Conservation (phyloP, 2,329 filamentous ascomycete species). For the Parastagonospora nodorum region DNA sequence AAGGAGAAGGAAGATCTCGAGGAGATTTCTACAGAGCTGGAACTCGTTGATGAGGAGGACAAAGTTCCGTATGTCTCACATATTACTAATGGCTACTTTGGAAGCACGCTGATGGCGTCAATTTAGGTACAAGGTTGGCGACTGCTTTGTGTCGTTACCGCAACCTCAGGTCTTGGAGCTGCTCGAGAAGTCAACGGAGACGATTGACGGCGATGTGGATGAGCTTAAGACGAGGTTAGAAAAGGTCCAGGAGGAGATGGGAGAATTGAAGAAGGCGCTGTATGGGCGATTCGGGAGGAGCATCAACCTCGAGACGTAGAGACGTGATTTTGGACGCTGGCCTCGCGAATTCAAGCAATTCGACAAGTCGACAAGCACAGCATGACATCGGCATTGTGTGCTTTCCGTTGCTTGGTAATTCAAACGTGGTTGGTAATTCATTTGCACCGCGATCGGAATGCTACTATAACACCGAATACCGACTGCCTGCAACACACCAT, state of each 20-base stretch:
- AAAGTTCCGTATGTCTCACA: slow-evolving; percentile 74
- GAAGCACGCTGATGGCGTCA: too few species aligned
- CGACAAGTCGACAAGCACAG: not conserved
- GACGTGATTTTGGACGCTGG: not conserved
- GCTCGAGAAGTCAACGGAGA: slow-evolving; percentile 71
- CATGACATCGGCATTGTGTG: too few species aligned
- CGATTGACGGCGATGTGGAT: slow-evolving; percentile 77
- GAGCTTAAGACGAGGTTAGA: slow-evolving; percentile 77
- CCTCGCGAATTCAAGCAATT: not conserved
- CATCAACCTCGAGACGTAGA: slow-evolving; percentile 89
- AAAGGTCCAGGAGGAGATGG: slow-evolving; percentile 82
- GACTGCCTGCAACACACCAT: too few species aligned
- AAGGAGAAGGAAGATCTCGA: slow-evolving; percentile 99
- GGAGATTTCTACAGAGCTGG: slow-evolving; percentile 87
- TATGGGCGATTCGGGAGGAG: slow-evolving; percentile 95
- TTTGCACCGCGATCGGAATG: too few species aligned
- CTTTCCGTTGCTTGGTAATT: too few species aligned
- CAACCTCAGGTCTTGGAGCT: slow-evolving; percentile 86
- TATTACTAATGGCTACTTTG: too few species aligned
- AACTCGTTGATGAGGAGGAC: slow-evolving; percentile 94
- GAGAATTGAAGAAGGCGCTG: slow-evolving; percentile 83
- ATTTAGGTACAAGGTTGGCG: slow-evolving; percentile 89
- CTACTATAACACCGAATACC: too few species aligned
- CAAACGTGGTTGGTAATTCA: too few species aligned
- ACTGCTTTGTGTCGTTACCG: slow-evolving; percentile 88